Base-by-base conservation (phyloP, 805 yeast genomes). In the Kluyveromyces aestuarii region DNA sequence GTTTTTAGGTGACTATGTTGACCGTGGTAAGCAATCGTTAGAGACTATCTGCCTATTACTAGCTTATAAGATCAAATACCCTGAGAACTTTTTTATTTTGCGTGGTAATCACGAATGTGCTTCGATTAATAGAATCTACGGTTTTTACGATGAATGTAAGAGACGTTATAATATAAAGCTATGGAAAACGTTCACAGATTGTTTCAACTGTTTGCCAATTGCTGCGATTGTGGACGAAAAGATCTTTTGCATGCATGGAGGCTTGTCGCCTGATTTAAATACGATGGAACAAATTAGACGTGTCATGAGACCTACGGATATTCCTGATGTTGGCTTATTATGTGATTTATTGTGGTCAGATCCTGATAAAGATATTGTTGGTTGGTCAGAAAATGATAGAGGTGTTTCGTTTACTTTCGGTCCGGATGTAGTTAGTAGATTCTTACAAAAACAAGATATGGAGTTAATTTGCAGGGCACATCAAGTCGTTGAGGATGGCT, bases 61-160 rank as follows among this genome's bases (percentile, higher is more conserved):
- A 64, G 97, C 97, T 40, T 91, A 91, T 76, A 91, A 91, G 74
- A 91, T 91, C 71, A 91, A 91, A 75, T 93, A 91, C 69, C 99
- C 99, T 44, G 99, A 91, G 71, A 91, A 91, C 73, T 91, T 91
- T 66, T 91, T 91, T 72, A 89, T 91, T 60, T 77, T 91, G 60
- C 83, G 99, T 75, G 99, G 99, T 56, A 91, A 91, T 72, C 99
- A 91, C 74, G 99, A 91, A 74, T 87, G 96, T 75, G 99, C 99
- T 27, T 87, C 96, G 38, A 91, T 93, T 67, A 91, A 91, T 73
- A 85, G 98, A 73, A 90, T 91, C 68, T 91, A 91, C 70, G 99
- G 99, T 37, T 91, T 91, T 70, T 91, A 91, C 72, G 99, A 91
- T 72, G 99, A 91, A 73, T 91, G 99, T 75, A 88, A 89, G 69